Conservation (phyloP, 1,284 basidiomycete genomes). For the Ganoderma boninense region DNA sequence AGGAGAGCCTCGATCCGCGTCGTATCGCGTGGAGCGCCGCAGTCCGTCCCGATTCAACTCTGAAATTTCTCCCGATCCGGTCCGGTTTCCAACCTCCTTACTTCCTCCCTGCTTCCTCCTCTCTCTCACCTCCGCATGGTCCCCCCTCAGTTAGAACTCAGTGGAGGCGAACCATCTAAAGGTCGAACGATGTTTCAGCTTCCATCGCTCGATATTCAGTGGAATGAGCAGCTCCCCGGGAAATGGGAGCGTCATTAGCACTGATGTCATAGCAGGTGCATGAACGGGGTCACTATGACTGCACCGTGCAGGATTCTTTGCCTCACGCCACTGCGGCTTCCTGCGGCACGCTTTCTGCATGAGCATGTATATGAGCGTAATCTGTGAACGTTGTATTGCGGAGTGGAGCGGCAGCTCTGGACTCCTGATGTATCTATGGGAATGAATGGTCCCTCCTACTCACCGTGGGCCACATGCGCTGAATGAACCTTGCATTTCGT, state of each 20-base stretch:
- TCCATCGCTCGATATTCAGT: not conserved
- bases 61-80: conserved; percentile 1
- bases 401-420: not conserved
- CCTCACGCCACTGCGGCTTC: not conserved
- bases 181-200: not conserved
- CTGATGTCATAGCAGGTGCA: conserved; percentile 2
- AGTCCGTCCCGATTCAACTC: not conserved
- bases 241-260: not conserved
- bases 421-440: not conserved
- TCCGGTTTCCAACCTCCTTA: not conserved
- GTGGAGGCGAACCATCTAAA: not conserved
- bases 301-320: not conserved
- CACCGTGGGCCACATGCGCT: not conserved
- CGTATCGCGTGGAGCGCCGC: not conserved
- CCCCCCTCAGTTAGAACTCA: not conserved
- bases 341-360: not conserved
- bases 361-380: not conserved
- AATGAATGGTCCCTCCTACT: not conserved
- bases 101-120: not conserved
- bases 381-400: not conserved
- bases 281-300: not conserved
- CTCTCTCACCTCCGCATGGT: not conserved
- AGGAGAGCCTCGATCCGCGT: not conserved
- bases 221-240: not conserved
- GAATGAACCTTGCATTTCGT: not conserved